phyloP scores from a whole-genome alignment of 345 rosid genomes.

The Cardamine occulta region DNA sequence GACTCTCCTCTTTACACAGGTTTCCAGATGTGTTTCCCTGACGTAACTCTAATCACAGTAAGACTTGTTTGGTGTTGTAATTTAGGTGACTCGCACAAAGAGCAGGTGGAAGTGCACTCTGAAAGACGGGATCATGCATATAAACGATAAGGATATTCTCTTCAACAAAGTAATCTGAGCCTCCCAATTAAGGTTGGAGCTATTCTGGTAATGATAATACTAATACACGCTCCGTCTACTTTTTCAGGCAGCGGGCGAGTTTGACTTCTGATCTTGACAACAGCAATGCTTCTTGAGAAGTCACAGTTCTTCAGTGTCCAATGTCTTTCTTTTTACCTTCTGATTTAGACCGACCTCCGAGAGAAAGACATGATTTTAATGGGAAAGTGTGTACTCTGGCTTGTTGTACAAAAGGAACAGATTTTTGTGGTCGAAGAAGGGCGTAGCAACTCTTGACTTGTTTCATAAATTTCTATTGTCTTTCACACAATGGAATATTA shows the following conservation, averaged over 20 bases:
- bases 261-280: conserved; percentile 69
- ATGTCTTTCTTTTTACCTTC: conserved; percentile 36
- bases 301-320: conserved; percentile 36
- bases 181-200: conserved; percentile 5
- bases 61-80: conserved; percentile 30
- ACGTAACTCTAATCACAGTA: not conserved
- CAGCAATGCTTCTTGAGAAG: conserved; percentile 24
- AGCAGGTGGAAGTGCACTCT: conserved; percentile 93
- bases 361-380: conserved; percentile 41
- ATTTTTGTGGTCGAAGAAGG: conserved; percentile 43
- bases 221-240: conserved; percentile 10
- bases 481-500: not conserved
- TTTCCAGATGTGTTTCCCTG: not conserved
- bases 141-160: conserved; percentile 89
- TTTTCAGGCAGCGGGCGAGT: conserved; percentile 91
- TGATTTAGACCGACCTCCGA: conserved; percentile 42
- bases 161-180: conserved; percentile 70
- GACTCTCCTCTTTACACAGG: conserved; percentile 1
- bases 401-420: conserved; percentile 68
- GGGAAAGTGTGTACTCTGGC: conserved; percentile 42
- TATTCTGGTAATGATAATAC: conserved; percentile 14
- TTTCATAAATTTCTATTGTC: not conserved
- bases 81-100: conserved; percentile 92
- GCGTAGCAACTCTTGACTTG: conserved; percentile 7
- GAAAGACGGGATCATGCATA: conserved; percentile 98